phyloP scores from a whole-genome alignment of 345 rosid genomes.

The Eucalyptus pauciflora region DNA sequence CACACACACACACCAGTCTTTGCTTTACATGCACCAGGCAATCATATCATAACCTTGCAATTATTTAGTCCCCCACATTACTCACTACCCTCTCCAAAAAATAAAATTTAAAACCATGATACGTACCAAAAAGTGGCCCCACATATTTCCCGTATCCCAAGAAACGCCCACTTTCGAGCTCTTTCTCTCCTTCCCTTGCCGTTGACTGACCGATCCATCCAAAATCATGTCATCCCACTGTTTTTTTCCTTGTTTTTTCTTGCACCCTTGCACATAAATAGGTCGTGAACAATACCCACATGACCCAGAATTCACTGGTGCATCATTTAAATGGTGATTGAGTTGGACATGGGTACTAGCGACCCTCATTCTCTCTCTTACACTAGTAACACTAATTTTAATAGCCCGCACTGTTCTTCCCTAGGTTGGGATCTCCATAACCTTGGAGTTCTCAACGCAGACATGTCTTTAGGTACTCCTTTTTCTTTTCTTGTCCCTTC shows the following conservation, averaged over 20 bases:
- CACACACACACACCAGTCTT: not conserved
- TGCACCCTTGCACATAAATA: not conserved
- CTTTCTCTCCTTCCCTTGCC: constrained; percentile 4
- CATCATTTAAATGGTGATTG: not conserved
- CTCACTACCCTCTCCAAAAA: not conserved
- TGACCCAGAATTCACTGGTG: not conserved
- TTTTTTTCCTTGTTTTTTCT: not conserved
- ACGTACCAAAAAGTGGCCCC: not conserved
- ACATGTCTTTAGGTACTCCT: constrained; percentile 50
- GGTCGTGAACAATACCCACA: not conserved
- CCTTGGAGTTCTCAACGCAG: constrained; percentile 74
- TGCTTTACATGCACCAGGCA: not conserved
- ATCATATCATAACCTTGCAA: constrained; percentile 2
- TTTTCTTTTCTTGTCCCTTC: not conserved
- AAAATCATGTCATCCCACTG: constrained; percentile 10
- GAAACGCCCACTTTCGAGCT: not conserved
- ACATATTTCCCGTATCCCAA: constrained; percentile 37
- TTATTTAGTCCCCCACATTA: constrained; percentile 4
- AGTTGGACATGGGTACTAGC: not conserved
- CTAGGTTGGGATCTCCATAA: constrained; percentile 74
- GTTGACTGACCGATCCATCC: constrained; percentile 58
- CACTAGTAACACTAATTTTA: not conserved
- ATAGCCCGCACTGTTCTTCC: constrained; percentile 12
- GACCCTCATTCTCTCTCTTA: not conserved
- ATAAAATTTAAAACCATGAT: not conserved